phyloP scores from a whole-genome alignment of 75 land plant genomes.

The Larix kaempferi region DNA sequence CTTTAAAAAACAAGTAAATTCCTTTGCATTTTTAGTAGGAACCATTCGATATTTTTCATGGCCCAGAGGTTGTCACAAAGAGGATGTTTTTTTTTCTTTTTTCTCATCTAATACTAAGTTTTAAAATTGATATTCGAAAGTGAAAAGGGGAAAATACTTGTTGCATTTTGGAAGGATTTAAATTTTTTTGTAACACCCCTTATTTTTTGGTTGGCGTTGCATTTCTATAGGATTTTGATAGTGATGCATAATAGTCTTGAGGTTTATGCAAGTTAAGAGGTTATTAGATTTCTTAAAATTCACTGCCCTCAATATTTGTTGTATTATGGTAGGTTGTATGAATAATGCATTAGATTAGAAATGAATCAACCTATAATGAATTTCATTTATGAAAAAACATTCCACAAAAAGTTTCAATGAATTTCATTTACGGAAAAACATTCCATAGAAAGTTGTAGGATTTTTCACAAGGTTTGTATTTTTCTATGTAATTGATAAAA shows the following conservation, averaged over 20 bases:
- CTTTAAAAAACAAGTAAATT: no score
- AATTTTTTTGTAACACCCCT: no score
- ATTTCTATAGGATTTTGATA: conserved; percentile 80
- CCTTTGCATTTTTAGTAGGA: no score
- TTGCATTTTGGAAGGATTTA: not conserved
- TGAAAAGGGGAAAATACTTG: no score
- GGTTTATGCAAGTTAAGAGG: conserved; percentile 86
- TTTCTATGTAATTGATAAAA: not conserved
- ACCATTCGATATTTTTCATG: no score
- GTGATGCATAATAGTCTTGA: conserved; percentile 90
- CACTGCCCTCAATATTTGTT: not conserved
- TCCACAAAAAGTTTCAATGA: no score
- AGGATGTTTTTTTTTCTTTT: no score
- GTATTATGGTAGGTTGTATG: not conserved
- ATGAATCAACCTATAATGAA: not conserved
- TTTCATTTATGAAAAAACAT: not conserved
- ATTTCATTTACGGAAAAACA: no score
- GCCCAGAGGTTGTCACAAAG: no score
- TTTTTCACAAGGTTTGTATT: not conserved
- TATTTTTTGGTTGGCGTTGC: not conserved
- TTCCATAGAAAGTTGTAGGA: not conserved
- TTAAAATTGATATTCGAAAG: no score
- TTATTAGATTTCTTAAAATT: not conserved
- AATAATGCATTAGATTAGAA: not conserved
- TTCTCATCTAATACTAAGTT: no score